phyloP scores from a whole-genome alignment of 768 basidiomycete genomes.

The Podaxis sp. region DNA sequence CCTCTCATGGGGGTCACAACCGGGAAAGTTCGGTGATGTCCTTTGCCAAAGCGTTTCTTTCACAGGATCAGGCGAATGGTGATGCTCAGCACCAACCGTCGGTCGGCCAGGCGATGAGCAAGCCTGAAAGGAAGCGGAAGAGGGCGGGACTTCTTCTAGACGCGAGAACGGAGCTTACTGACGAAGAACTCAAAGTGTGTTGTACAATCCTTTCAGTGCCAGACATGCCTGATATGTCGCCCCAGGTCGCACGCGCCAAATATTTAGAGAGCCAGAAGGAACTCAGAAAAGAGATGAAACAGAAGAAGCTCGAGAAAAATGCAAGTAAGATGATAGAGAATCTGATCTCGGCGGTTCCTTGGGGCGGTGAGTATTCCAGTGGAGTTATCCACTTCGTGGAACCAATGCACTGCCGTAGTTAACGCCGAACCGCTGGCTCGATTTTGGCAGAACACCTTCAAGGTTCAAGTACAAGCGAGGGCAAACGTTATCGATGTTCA shows the following conservation, averaged over 20 bases:
- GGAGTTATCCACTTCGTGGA: background rate
- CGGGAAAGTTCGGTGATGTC: constrained; percentile 30
- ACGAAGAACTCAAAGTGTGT: constrained; percentile 73
- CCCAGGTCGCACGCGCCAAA: constrained; percentile 59
- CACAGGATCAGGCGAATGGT: constrained; percentile 32
- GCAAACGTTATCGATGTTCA: constrained; percentile 40
- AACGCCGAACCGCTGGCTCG: constrained; percentile 48
- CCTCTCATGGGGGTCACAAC: background rate
- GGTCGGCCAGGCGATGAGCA: constrained; percentile 26
- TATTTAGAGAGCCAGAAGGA: constrained; percentile 64
- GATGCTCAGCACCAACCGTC: constrained; percentile 26
- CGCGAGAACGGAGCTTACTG: constrained; percentile 75
- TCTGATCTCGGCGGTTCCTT: constrained; percentile 67
- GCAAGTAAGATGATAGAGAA: constrained; percentile 54
- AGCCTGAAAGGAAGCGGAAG: constrained; percentile 36
- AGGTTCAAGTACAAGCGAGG: constrained; percentile 65
- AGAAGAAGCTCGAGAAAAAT: constrained; percentile 58
- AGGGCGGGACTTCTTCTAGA: constrained; percentile 65
- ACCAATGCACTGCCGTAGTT: background rate
- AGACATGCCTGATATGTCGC: background rate
- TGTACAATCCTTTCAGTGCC: background rate
- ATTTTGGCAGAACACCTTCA: constrained; percentile 77
- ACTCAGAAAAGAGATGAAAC: constrained; percentile 48
- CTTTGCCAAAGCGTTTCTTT: constrained; percentile 40
- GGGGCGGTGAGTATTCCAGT: constrained; percentile 48